Percentiles rank a stretch among this genome's conserved stretches.
Conservation (phyloP, 257 asterid species). For the Nicotiana undulata region DNA sequence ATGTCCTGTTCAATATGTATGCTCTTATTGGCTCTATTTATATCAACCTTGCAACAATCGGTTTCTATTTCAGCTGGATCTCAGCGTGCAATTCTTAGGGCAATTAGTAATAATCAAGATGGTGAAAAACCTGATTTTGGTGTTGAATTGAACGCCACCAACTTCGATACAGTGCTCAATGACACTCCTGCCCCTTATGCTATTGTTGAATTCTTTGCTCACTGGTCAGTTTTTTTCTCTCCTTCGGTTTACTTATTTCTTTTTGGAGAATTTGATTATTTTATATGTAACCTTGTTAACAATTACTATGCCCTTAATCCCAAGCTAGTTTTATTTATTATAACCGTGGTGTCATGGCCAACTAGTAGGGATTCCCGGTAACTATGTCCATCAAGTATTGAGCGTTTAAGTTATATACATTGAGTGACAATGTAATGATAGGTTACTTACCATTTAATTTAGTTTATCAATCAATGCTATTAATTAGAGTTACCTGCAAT, state of each 20-base stretch:
- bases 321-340: not conserved
- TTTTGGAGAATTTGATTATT: not conserved
- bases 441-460: too few relatives aligned
- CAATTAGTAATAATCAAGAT: not conserved
- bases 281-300: not conserved
- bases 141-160: constrained; percentile 65
- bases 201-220: constrained; percentile 80
- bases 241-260: not conserved
- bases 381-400: not conserved
- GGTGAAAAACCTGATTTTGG: constrained; percentile 40
- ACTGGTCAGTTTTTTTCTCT: constrained; percentile 44
- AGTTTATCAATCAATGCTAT: too few relatives aligned
- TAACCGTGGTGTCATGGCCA: not conserved
- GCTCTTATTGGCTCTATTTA: not conserved
- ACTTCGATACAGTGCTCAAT: constrained; percentile 55
- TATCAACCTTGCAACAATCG: not conserved
- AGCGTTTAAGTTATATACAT: not conserved
- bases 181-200: constrained; percentile 76
- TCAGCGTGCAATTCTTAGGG: constrained; percentile 40
- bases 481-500: too few relatives aligned
- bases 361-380: not conserved
- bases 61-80: not conserved
- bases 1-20: not conserved
- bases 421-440: too few relatives aligned
- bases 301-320: not conserved